Base-by-base conservation (phyloP, 768 basidiomycete species). In the Pisolithus sp. region DNA sequence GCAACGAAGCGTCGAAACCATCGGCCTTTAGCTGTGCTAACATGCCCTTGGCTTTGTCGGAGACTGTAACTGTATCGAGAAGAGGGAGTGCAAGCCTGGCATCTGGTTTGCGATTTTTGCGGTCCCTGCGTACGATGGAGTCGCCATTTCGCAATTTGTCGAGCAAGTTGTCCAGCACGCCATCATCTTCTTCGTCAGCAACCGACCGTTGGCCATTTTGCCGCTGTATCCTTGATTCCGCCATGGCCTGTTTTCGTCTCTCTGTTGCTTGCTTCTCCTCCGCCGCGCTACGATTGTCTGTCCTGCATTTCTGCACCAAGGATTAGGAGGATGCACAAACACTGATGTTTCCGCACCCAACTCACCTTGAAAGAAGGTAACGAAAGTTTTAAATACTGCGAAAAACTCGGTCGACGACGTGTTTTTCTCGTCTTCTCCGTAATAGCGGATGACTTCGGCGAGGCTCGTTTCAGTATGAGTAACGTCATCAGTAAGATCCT, bases 371-470 rank as follows among this genome's bases (percentile, higher is more conserved):
- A 99, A 2, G 93, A 95, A n/a, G 0, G 86, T 94, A 24, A 94
- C 80, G 61, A 99, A 99, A 2, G 91, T 96, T 72, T 96, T 93
- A 80, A 98, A 97, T 59, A 95, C 85, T 12, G 84, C 92, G 70
- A 92, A 99, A 73, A 98, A 99, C 62, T 97, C 95, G 3, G 86
- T 77, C 0, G 93, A 91, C 45, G 85, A 71, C 80, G 86, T 83
- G 55, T 75, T 86, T 68, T 86, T 89, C 58, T 90, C 86, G 37
- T 96, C 94, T 68, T 99, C 96, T 10, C 94, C 93, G 62, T 89
- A 99, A 63, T 92, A 95, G 51, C 77, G 83, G 53, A 95, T 78
- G 17, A 92, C 93, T 56, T 95, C 91, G 31, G 77, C 76, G 63
- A 93, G 93, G 0, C 82, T 83, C 2, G 85, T 76, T 23, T 93